phyloP scores from a whole-genome alignment of 1,284 basidiomycete species.

The Vanrija humicola region DNA sequence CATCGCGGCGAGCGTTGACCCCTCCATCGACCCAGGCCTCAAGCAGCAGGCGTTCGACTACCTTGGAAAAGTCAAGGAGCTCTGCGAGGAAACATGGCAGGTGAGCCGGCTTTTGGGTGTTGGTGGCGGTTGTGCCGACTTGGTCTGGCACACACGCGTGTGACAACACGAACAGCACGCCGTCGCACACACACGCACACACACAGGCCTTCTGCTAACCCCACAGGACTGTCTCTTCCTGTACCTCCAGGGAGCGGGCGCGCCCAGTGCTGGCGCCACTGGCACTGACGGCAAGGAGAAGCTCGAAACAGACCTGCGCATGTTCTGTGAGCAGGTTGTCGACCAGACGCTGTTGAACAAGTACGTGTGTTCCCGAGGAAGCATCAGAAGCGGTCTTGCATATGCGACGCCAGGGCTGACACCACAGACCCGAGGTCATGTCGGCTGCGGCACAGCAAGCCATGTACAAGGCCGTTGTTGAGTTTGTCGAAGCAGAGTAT shows the following conservation, averaged over 20 bases:
- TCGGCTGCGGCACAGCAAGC: constrained; percentile 34
- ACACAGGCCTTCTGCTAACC: background rate
- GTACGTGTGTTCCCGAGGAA: constrained; percentile 20
- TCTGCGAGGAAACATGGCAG: constrained; percentile 50
- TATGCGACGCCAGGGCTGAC: background rate
- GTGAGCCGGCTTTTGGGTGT: constrained; percentile 22
- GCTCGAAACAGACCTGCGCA: constrained; percentile 43
- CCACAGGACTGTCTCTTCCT: constrained; percentile 46
- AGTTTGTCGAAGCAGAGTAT: constrained; percentile 47
- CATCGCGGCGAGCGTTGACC: constrained; percentile 43
- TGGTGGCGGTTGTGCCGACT: background rate
- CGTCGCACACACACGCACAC: too few species aligned
- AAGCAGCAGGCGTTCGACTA: constrained; percentile 48
- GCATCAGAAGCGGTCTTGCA: too few species aligned
- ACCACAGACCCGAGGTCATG: constrained; percentile 34
- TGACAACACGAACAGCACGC: background rate
- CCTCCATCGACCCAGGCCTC: constrained; percentile 34
- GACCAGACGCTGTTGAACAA: constrained; percentile 44
- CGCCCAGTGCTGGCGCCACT: constrained; percentile 18
- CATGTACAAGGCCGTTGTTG: constrained; percentile 46
- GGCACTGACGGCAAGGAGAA: constrained; percentile 50
- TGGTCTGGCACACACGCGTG: too few species aligned
- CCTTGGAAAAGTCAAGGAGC: constrained; percentile 44
- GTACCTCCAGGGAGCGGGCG: constrained; percentile 50
- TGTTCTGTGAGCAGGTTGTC: constrained; percentile 50